A percentile compares a stretch with the other conserved stretches of the same genome.
Evolutionary conservation across 495 filamentous ascomycete genomes (phyloP).

Genomic region (Aspergillus sclerotiicarbonarius): DNA sequence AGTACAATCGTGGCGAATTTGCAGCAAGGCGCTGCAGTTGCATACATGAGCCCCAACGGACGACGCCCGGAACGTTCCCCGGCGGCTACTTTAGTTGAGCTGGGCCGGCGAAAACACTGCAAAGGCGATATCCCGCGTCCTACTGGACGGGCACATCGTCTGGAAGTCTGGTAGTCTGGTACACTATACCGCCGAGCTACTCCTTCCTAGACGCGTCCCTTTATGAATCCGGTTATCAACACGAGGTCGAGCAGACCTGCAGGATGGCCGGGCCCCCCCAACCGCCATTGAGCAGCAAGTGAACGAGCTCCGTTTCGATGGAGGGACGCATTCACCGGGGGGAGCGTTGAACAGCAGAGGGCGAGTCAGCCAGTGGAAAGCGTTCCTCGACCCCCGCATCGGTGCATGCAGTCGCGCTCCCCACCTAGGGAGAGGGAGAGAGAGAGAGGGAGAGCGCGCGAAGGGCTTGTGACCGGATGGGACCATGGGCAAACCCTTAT

Average conservation of each 20-base stretch:
- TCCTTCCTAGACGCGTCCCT: not conserved
- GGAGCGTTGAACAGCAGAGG: constrained; percentile 10
- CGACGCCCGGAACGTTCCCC: constrained; percentile 19
- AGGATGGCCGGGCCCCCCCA: not conserved
- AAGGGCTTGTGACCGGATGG: constrained; percentile 20
- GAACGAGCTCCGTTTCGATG: not conserved
- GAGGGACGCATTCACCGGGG: constrained; percentile 1
- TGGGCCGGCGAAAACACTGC: not conserved
- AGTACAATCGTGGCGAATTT: constrained; percentile 16
- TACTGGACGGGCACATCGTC: not conserved
- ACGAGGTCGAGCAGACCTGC: not conserved
- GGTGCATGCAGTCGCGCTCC: constrained; percentile 7
- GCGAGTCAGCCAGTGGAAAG: constrained; percentile 28
- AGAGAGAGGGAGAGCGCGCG: constrained; percentile 1
- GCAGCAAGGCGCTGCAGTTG: constrained; percentile 16
- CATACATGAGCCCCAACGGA: constrained; percentile 22
- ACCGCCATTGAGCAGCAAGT: not conserved
- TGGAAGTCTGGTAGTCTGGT: not conserved
- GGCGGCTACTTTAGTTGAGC: constrained; percentile 9
- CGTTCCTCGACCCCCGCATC: constrained; percentile 33
- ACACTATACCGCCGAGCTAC: not conserved
- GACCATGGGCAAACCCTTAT: constrained; percentile 2
- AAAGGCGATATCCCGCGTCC: not conserved
- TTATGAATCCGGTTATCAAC: not conserved
- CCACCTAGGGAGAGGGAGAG: not conserved